Evolutionary conservation across 257 asterid species (phyloP), one percentile per base, ranked within the genome.

Genomic region (Agastache rugosa): DNA sequence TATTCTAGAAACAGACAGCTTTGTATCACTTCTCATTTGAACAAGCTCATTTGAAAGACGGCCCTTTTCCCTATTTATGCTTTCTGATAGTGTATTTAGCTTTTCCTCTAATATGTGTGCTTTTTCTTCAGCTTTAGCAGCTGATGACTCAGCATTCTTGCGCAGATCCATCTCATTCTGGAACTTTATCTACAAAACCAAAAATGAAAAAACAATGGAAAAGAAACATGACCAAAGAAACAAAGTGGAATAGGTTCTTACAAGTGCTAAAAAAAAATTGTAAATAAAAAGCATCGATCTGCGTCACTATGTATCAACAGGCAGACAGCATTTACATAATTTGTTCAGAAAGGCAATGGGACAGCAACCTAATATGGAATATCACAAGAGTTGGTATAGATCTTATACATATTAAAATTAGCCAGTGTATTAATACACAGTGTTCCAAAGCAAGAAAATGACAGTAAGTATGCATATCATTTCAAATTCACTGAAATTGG

Each of bases 1-100:
- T 80, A 89, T 89, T 86, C 84, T 87, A 72, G 94, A 81, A 75
- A 86, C 71, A 27, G 99, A 90, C 64, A 89, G 79, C 83, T 89
- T 87, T 54, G 99, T 88, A 82, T 93, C 99, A 81, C 83, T 92
- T 86, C 83, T 89, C 85, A 90, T 81, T 77, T 88, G 90, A 66
- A 54, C 87, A 80, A 95, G 96, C 70, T 95, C 98, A 84, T 83
- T 85, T 76, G 85, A 90, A 59, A 95, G 91, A 77, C 80, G 91
- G 35, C 16, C 81, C 73, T 84, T 95, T 83, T 89, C 98, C 78
- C 96, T 87, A 63, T 83, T 87, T 31, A 81, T 81, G 83, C 88
- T 88, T 83, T 87, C 87, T 51, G 98, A 88, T 50, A 92, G 68
- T 67, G 78, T 83, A 44, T 69, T 80, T 37, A 92, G 83, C 75